phyloP scores from a whole-genome alignment of 2,329 filamentous ascomycete genomes.

The Curvularia spicifera region DNA sequence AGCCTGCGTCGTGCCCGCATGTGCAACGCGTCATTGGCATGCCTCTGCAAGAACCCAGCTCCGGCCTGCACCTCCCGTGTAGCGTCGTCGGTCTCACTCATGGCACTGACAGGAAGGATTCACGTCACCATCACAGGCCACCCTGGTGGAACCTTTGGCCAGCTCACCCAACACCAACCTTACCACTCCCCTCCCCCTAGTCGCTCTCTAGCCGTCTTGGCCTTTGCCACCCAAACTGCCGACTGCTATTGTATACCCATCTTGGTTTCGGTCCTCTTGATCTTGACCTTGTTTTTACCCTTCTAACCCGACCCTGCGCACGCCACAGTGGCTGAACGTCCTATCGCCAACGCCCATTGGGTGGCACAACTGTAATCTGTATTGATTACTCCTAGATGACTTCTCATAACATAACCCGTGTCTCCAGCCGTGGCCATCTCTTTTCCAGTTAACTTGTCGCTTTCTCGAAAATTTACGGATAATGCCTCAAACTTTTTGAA shows the following conservation, averaged over 20 bases:
- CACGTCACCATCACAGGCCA: slow-evolving; percentile 10
- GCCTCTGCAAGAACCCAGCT: neutral
- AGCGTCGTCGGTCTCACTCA: slow-evolving; percentile 3
- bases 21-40: slow-evolving; percentile 7
- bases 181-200: neutral
- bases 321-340: slow-evolving; percentile 12
- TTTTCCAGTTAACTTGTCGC: neutral
- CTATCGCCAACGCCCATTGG: neutral
- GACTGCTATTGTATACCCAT: neutral
- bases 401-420: neutral
- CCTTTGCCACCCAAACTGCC: slow-evolving; percentile 13
- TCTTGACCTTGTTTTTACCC: neutral
- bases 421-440: neutral
- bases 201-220: neutral
- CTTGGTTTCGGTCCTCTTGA: neutral
- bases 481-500: too few relatives aligned
- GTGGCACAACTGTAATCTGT: neutral
- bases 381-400: neutral
- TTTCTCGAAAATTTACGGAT: too few relatives aligned
- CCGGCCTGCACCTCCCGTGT: neutral
- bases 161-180: slow-evolving; percentile 9
- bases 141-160: slow-evolving; percentile 11
- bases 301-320: neutral
- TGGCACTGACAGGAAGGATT: slow-evolving; percentile 7
- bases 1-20: slow-evolving; percentile 4